Percentiles rank a stretch among this genome's conserved stretches.
These are phyloP conservation scores for Xylariales sp. DNA, from an alignment of 2,329 filamentous ascomycete species.

Conservation along the genomic window DNA sequence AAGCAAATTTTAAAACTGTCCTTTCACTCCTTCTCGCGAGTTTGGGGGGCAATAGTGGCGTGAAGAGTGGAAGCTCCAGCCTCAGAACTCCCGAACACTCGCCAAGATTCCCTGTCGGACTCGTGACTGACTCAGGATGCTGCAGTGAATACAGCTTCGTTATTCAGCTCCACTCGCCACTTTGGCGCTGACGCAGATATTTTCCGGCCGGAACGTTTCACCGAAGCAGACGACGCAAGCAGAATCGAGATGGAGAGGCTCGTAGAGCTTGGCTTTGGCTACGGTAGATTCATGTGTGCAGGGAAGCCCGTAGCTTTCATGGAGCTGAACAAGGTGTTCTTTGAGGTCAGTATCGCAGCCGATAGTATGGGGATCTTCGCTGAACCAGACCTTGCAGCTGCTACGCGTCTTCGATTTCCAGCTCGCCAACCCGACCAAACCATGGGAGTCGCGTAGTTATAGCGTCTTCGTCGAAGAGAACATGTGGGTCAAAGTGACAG, in stretches of 20 bases:
- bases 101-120: too few species aligned
- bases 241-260: slow-evolving; percentile 28
- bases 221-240: slow-evolving; percentile 27
- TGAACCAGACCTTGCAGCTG: slow-evolving; percentile 6
- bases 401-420: slow-evolving; percentile 26
- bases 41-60: too few species aligned
- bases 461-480: slow-evolving; percentile 18
- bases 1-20: too few species aligned
- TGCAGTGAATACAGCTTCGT: slow-evolving; percentile 25
- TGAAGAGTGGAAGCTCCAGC: too few species aligned
- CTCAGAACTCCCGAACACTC: too few species aligned
- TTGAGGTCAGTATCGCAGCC: slow-evolving; percentile 30
- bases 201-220: slow-evolving; percentile 42
- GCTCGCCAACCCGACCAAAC: slow-evolving; percentile 19
- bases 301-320: slow-evolving; percentile 37
- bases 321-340: slow-evolving; percentile 37
- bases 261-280: slow-evolving; percentile 34
- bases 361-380: background rate
- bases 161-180: slow-evolving; percentile 26
- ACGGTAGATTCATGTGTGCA: slow-evolving; percentile 34
- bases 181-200: slow-evolving; percentile 32
- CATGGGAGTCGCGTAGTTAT: slow-evolving; percentile 15
- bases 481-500: slow-evolving; percentile 22
- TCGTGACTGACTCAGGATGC: background rate
- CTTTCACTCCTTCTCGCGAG: too few species aligned